Evolutionary conservation across 768 basidiomycete species (phyloP).

Genomic region (Xerocomellus chrysenteron): DNA sequence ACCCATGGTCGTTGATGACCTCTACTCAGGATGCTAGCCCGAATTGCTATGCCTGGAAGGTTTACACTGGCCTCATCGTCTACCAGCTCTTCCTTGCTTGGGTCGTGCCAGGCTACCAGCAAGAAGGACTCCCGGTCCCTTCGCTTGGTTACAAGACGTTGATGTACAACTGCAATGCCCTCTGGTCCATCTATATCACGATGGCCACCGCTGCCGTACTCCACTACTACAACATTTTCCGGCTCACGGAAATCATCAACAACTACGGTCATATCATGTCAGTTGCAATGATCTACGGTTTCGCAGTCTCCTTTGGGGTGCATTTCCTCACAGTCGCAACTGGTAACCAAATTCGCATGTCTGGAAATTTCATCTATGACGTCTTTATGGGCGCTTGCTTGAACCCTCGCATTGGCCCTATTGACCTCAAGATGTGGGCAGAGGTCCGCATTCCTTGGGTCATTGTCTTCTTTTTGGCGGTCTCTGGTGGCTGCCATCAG

Average conservation of each 20-base stretch:
- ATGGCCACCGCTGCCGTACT: slow-evolving; percentile 70
- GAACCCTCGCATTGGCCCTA: slow-evolving; percentile 87
- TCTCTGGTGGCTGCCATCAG: slow-evolving; percentile 94
- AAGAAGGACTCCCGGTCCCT: slow-evolving; percentile 95
- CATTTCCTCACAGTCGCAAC: slow-evolving; percentile 78
- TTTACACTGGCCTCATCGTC: slow-evolving; percentile 84
- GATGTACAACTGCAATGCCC: slow-evolving; percentile 96
- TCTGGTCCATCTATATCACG: slow-evolving; percentile 81
- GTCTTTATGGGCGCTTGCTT: slow-evolving; percentile 95
- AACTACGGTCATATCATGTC: slow-evolving; percentile 96
- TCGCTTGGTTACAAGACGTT: slow-evolving; percentile 91
- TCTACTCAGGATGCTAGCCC: slow-evolving; percentile 80
- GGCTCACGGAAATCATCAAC: slow-evolving; percentile 92
- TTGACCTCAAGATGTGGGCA: slow-evolving; percentile 99
- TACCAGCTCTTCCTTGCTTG: slow-evolving; percentile 90
- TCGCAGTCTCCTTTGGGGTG: slow-evolving; percentile 73
- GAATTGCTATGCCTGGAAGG: slow-evolving; percentile 82
- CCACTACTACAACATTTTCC: slow-evolving; percentile 81
- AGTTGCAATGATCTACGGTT: slow-evolving; percentile 91
- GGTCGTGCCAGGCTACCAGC: slow-evolving; percentile 87
- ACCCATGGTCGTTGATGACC: not conserved
- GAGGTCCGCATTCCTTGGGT: slow-evolving; percentile 98
- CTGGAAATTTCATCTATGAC: slow-evolving; percentile 92
- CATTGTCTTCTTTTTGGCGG: slow-evolving; percentile 87
- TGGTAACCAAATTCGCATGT: slow-evolving; percentile 87